Evolutionary conservation across 345 rosid genomes (phyloP).

Genomic region (Acer campestre): DNA sequence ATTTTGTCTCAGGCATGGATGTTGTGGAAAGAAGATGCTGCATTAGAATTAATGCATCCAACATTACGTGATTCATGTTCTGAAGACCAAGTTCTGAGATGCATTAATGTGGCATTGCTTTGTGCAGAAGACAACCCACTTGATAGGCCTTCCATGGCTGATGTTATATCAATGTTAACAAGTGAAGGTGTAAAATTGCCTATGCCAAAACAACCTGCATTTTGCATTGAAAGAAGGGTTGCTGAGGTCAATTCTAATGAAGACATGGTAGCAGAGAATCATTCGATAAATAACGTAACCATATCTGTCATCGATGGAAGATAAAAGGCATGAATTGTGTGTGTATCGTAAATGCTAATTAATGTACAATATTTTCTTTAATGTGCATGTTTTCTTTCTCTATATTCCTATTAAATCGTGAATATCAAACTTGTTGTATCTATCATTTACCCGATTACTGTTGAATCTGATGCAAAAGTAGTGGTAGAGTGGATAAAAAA

Average conservation of each 20-base stretch:
- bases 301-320: background rate
- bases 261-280: background rate
- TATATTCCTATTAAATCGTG: too few relatives aligned
- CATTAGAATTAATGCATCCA: slow-evolving; percentile 14
- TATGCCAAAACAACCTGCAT: slow-evolving; percentile 9
- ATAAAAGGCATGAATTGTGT: background rate
- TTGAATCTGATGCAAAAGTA: too few relatives aligned
- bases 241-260: background rate
- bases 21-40: slow-evolving; percentile 12
- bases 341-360: too few relatives aligned
- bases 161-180: background rate
- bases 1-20: slow-evolving; percentile 22
- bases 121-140: background rate
- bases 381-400: too few relatives aligned
- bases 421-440: too few relatives aligned
- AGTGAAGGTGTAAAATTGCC: background rate
- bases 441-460: too few relatives aligned
- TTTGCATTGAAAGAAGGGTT: background rate
- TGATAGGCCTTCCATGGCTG: background rate
- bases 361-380: background rate
- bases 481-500: too few relatives aligned
- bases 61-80: background rate
- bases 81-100: slow-evolving; percentile 8
- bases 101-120: slow-evolving; percentile 16
- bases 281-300: background rate